These are phyloP conservation scores for Astragalus membranaceus DNA, from an alignment of 306 rosid species.

Conservation along the genomic window DNA sequence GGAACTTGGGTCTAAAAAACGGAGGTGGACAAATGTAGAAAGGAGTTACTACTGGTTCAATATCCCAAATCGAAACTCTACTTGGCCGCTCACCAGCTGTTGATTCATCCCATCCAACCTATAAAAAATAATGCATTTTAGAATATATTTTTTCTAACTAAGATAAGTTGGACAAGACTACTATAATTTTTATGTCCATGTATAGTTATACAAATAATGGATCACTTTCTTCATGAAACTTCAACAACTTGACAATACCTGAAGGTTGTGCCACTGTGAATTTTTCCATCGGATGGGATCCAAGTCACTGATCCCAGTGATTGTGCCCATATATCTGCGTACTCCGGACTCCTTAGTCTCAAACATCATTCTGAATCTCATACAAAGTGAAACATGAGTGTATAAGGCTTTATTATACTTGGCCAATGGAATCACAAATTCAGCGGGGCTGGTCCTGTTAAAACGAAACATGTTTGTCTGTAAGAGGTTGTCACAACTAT, in stretches of 20 bases:
- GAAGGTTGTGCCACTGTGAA: slow-evolving; percentile 97
- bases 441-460: slow-evolving; percentile 90
- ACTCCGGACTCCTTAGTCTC: slow-evolving; percentile 97
- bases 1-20: slow-evolving; percentile 87
- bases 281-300: slow-evolving; percentile 80
- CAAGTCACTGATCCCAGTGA: slow-evolving; percentile 83
- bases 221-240: no score
- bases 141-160: no score
- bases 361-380: slow-evolving; percentile 98
- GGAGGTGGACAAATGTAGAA: no score
- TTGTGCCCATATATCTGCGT: slow-evolving; percentile 95
- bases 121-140: neutral
- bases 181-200: neutral
- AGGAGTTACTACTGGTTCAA: no score
- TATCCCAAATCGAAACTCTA: slow-evolving; percentile 93
- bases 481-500: slow-evolving; percentile 23
- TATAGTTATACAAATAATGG: neutral
- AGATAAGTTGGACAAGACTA: neutral
- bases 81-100: slow-evolving; percentile 90
- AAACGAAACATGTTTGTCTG: slow-evolving; percentile 7
- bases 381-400: slow-evolving; percentile 90
- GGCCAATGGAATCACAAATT: slow-evolving; percentile 90
- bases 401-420: slow-evolving; percentile 84
- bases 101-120: slow-evolving; percentile 99
- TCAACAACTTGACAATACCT: slow-evolving; percentile 36